Base-by-base conservation (phyloP, 2,329 filamentous ascomycete species). In the Xylaria sp. region DNA sequence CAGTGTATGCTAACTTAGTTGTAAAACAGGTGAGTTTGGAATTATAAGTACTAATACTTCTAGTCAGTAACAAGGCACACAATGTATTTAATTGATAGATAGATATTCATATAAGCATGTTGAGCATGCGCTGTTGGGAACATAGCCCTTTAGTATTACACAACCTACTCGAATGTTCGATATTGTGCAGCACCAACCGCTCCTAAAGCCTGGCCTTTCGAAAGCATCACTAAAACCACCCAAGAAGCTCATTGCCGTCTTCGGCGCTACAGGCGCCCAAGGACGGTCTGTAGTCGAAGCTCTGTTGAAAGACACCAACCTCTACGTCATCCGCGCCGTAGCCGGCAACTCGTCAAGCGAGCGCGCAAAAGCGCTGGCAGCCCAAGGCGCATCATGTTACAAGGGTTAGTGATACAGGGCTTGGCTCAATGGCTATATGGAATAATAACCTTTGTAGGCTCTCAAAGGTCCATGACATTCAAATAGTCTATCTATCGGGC, bases 371-470 rank as follows among this genome's bases (percentile, higher is more conserved):
- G 13, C 38, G n/a, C 40, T 47, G 15, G n/a, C 4, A 38, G 29
- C 48, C 25, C 49, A 13, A 11, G 31, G 48, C 15, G 13, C 54
- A 8, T 31, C 15, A n/a, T n/a, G n/a, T n/a, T n/a, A n/a, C n/a
- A n/a, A n/a, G n/a, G n/a, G n/a, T n/a, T n/a, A n/a, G n/a, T n/a
- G n/a, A n/a, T n/a, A n/a, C n/a, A n/a, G n/a, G n/a, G n/a, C n/a
- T n/a, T n/a, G n/a, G n/a, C n/a, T n/a, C n/a, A n/a, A n/a, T n/a
- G n/a, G n/a, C n/a, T n/a, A n/a, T n/a, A n/a, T n/a, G n/a, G n/a
- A 13, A 13, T 40, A 41, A 29, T 19, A 43, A 64, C 17, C 62
- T 49, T 31, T 62, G 33, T 35, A 49, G 52, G 10, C 31, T 25
- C 13, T 62, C 21, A 40, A 43, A 17, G 21, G 47, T 15, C 40